Evolutionary conservation across 306 rosid species (phyloP), one percentile per base, ranked within the genome.

Genomic region (Lithocarpus polystachyus): DNA sequence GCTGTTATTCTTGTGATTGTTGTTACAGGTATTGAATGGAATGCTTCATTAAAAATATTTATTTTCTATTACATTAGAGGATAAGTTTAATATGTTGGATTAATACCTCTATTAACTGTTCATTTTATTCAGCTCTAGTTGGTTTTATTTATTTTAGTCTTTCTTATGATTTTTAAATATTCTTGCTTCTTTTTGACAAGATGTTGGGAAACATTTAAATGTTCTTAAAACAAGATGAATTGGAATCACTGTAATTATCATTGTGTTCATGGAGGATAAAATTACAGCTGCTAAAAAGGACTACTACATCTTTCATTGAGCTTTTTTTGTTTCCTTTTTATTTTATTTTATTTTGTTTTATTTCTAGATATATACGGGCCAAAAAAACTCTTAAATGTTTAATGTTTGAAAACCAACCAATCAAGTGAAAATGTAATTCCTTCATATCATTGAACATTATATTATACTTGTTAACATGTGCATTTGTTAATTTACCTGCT

Each of bases 1-100:
- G 99, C 99, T 29, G 99, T 96, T 84, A 74, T 96, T 68, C 92
- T 96, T 75, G 99, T 96, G 80, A 90, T 93, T 85, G 90, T 89
- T 43, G 97, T 89, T 61, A 96, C 99, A 87, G 98, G 99, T 93
- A 87, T 71, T 75, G 15, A 77, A 56, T 67, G 48, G 37, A 71
- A 15, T 71, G 55, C 14, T 48, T 67, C 15, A 31, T 65, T 18
- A 62, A 28, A 15, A 28, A 56, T 20, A 12, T 61, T 61, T 24
- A 26, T 26, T 61, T 61, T 7, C 70, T 61, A 33, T 4, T 26
- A 15, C 24, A 64, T 28, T 26, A 12, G 43, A 28, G 45, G 17
- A 2, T 65, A 65, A 65, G 3, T 65, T 65, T 18, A 19, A 65
- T 65, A 15, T 33, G 22, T 18, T 31, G 4, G 5, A 6, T 33